Percentiles rank a stretch among this genome's conserved stretches.
These are phyloP conservation scores for Collybia sp. DNA, from an alignment of 768 basidiomycete species.

Conservation along the genomic window DNA sequence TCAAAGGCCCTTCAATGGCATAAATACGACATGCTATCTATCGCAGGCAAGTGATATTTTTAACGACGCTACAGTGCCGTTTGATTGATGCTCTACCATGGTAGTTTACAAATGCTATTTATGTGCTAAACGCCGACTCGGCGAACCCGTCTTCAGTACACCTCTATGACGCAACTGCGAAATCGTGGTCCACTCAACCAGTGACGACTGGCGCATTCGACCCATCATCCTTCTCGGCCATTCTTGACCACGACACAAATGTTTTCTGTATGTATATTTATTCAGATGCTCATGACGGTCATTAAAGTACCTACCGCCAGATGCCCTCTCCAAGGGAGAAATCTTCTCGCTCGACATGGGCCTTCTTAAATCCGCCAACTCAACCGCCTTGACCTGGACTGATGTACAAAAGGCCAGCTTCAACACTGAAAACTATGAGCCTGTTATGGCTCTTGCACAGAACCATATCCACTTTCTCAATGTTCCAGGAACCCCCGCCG, in stretches of 20 bases:
- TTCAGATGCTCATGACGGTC: not conserved
- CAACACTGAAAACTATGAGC: conserved; percentile 49
- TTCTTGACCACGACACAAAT: conserved; percentile 94
- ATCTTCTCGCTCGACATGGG: conserved; percentile 72
- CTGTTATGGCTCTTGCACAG: conserved; percentile 77
- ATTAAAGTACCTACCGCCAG: conserved; percentile 25
- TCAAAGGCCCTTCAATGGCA: conserved; percentile 59
- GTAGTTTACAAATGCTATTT: conserved; percentile 82
- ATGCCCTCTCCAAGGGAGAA: conserved; percentile 62
- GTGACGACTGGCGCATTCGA: conserved; percentile 54
- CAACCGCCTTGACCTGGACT: conserved; percentile 57
- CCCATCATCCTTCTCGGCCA: conserved; percentile 56
- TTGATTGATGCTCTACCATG: not conserved
- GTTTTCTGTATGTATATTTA: conserved; percentile 60
- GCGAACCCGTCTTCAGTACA: conserved; percentile 66
- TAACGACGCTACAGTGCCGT: not conserved
- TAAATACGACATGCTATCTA: conserved; percentile 67
- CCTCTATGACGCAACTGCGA: conserved; percentile 72
- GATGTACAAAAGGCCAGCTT: conserved; percentile 56
- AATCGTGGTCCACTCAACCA: conserved; percentile 77
- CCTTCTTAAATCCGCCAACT: conserved; percentile 54
- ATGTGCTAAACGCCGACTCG: conserved; percentile 75
- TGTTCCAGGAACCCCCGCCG: conserved; percentile 61
- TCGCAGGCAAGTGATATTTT: conserved; percentile 42
- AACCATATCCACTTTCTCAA: conserved; percentile 86